These are phyloP conservation scores for Vigna trinervia DNA, from an alignment of 306 rosid species.

Conservation along the genomic window DNA sequence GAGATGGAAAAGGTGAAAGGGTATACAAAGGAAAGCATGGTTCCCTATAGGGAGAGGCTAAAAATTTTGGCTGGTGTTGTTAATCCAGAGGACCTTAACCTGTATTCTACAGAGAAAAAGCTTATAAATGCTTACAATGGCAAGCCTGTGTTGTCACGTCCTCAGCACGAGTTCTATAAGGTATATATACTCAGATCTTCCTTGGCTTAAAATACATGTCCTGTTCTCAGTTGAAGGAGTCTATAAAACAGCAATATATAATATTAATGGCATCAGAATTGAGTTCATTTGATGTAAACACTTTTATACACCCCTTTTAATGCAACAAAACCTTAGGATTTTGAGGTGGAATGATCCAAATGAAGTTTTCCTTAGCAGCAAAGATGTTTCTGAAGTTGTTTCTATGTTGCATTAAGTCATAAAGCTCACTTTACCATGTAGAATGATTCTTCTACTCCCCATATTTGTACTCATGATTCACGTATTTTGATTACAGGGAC, in stretches of 20 bases:
- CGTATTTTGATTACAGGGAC: conserved; percentile 62
- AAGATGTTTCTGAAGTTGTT: neutral
- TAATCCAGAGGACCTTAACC: conserved; percentile 80
- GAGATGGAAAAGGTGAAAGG: conserved; percentile 83
- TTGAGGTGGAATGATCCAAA: neutral
- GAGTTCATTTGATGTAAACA: neutral
- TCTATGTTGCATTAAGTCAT: neutral
- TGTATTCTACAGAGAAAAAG: conserved; percentile 76
- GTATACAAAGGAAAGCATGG: conserved; percentile 57
- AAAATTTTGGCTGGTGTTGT: conserved; percentile 81
- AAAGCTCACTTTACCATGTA: conserved; percentile 9
- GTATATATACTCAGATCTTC: conserved; percentile 44
- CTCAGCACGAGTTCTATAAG: conserved; percentile 83
- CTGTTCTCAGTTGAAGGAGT: neutral
- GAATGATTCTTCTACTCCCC: neutral
- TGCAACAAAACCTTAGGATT: neutral
- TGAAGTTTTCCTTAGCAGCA: neutral
- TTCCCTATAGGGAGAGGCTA: conserved; percentile 84
- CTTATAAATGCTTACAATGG: conserved; percentile 80
- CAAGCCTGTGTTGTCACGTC: conserved; percentile 95
- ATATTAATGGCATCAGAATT: neutral
- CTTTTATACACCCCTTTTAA: neutral
- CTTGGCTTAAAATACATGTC: neutral
- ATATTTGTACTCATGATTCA: conserved; percentile 6
- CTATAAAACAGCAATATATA: conserved; percentile 7